Base-by-base conservation (phyloP, 257 asterid species). In the Jasminum sambac region DNA sequence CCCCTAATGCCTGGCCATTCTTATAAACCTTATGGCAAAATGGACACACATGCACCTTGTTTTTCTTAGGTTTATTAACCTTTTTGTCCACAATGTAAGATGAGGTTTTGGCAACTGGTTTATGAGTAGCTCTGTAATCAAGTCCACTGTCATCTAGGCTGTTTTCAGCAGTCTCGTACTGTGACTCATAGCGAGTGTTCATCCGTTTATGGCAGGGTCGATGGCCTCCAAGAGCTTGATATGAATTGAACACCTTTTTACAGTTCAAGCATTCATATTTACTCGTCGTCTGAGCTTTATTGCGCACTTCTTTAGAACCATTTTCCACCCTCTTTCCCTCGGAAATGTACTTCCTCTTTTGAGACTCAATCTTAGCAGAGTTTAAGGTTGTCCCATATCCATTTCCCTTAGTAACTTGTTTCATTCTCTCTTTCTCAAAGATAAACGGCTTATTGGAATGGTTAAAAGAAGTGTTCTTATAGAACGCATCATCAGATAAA, bases 1-100 rank as follows among this genome's bases (percentile, higher is more conserved):
- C 98, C 13, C 99, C 99, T 44, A 94, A 83, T 21, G 99, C 99
- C 74, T 91, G 99, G 14, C 99, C 99, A 39, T 90, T 89, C 88
- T 90, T 94, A 74, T 90, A 94, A 67, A 90, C 85, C 63, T 91
- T 80, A 74, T 74, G 67, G 68, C 98, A 92, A 65, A 84, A 85
- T 2, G 97, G 98, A 70, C 98, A 92, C 66, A 69, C 82, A 17
- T 85, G 90, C 13, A 79, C 82, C 69, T 92, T 90, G 72, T 41
- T 76, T 79, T 84, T 92, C 88, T 81, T 84, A 23, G 81, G 40
- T 78, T 73, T 85, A 4, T 73, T 85, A 4, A 52, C 64, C 42
- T 76, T 82, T 60, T 86, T 88, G 62, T 84, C 89, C 17, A 58
- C 66, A 71, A 65, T 34, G 42, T 62, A 66, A 40, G 88, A 71